A percentile compares a stretch with the other conserved stretches of the same genome.
phyloP scores from a whole-genome alignment of 257 asterid genomes.

The Ajuga chamaepitys region DNA sequence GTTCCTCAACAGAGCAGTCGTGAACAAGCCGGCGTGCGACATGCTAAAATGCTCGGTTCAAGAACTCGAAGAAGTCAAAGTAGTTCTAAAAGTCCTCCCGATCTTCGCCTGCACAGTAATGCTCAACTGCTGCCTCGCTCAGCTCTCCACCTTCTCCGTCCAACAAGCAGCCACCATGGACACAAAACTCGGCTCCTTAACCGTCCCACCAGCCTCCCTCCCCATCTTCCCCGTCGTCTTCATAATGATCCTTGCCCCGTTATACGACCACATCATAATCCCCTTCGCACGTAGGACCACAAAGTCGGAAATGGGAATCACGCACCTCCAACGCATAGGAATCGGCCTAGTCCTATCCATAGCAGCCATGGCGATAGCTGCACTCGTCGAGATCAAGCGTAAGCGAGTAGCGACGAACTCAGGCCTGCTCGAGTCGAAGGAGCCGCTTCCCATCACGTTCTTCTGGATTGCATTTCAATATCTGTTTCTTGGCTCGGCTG shows the following conservation, averaged over 20 bases:
- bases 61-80: conserved; percentile 73
- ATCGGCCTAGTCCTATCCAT: conserved; percentile 62
- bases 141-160: conserved; percentile 87
- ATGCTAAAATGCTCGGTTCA: conserved; percentile 43
- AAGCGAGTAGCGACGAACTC: conserved; percentile 35
- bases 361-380: conserved; percentile 68
- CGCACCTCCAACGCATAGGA: conserved; percentile 80
- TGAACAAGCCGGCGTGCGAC: conserved; percentile 23
- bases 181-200: conserved; percentile 59
- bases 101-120: conserved; percentile 81
- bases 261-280: conserved; percentile 65
- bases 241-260: conserved; percentile 74
- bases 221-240: conserved; percentile 81
- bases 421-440: conserved; percentile 27
- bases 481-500: conserved; percentile 84
- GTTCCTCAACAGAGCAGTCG: conserved; percentile 43
- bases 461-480: conserved; percentile 88
- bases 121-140: conserved; percentile 86
- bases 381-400: conserved; percentile 73
- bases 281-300: conserved; percentile 54
- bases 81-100: conserved; percentile 67
- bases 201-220: conserved; percentile 88
- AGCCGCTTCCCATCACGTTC: conserved; percentile 62
- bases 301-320: conserved; percentile 60
- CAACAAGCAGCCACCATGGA: conserved; percentile 95